Evolutionary conservation across 805 yeast genomes (phyloP), one percentile per base, ranked within the genome.

Genomic region (Saccharomycopsis sp.): DNA sequence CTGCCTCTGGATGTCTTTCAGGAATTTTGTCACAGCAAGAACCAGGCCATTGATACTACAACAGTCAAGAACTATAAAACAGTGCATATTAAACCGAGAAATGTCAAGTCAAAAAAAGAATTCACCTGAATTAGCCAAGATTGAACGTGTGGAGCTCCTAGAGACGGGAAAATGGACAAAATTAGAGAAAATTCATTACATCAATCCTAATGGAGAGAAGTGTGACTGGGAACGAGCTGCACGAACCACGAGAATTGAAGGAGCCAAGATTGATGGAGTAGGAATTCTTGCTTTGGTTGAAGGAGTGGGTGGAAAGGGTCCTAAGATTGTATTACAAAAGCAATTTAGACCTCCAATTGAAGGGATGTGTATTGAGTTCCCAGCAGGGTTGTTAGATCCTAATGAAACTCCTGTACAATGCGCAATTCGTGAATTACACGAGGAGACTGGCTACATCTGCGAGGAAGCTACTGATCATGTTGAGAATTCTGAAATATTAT

Each of bases 211-310:
- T 24, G 96, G 96, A 0, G 74, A 70, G 15, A 61, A 52, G 15
- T 78, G 97, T 47, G 85, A 83, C 54, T 92, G 98, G 97, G 99
- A 92, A 71, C 85, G 84, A 81, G 95, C 96, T 2, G 81, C 87
- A 1, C 77, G 97, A 61, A 80, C 82, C 53, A 91, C 97, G 7
- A 75, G 96, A 55, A 80, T 83, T 8, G 76, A 71, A 24, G 81
- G 80, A 12, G 72, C 83, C 14, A 81, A 79, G 2, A 76, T 85
- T 24, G 99, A 92, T 69, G 98, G 97, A 0, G 97, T 94, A n/a
- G 91, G 92, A 2, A 85, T 92, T 51, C 74, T 91, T 34, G 91
- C 96, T 0, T 74, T 91, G 16, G 71, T 91, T 54, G 78, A 82
- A 62, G 71, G 75, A 24, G 72, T 79, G 4, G 70, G 72, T 16